Base-by-base conservation (phyloP, 768 basidiomycete genomes). In the Botryobasidium botryosum region DNA sequence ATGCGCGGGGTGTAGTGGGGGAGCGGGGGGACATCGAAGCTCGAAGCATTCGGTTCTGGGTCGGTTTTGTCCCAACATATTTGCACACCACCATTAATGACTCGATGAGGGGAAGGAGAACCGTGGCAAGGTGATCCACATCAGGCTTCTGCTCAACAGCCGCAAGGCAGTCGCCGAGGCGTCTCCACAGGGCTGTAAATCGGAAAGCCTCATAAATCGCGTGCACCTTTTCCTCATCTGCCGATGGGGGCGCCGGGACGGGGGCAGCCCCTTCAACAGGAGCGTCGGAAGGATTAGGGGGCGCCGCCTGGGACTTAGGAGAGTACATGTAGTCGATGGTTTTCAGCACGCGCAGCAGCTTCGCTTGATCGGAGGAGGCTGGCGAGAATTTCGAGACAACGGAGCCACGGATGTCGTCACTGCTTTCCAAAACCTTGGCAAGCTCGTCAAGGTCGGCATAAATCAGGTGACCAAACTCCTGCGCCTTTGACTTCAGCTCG, bases 21-120 rank as follows among this genome's bases (percentile, higher is more conserved):
- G 53, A 53, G 44, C 68, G 69, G 15, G 79, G 70, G 2, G 76
- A 77, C 18, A 71, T 67, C 15, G 80, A 72, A 2, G 72, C 73
- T 33, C 78, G 72, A 2, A 80, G 50, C 12, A 66, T 61, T 27
- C 69, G 51, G 24, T 56, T 61, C 13, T 64, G 64, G 0, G 63
- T 51, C n/a, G 66, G 54, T 52, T 79, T 79, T 5, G 79, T 66
- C 6, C 81, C 82, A 24, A 83, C 84, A 58, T 91, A 86, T 61
- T 94, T 94, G 72, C 87, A 94, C 31, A 99, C 87, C 1, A 99
- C 90, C 92, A 99, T 96, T 49, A 99, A 65, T 2, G 91, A 75
- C 60, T 99, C 94, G 48, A 99, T 94, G 38, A 96, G 68, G 8
- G 94, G 94, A 26, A 99, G 66, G 2, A 99, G 68, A 12, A 96